A percentile compares a stretch with the other conserved stretches of the same genome.
phyloP scores from a whole-genome alignment of 768 basidiomycete species.

The Amanita molliuscula region DNA sequence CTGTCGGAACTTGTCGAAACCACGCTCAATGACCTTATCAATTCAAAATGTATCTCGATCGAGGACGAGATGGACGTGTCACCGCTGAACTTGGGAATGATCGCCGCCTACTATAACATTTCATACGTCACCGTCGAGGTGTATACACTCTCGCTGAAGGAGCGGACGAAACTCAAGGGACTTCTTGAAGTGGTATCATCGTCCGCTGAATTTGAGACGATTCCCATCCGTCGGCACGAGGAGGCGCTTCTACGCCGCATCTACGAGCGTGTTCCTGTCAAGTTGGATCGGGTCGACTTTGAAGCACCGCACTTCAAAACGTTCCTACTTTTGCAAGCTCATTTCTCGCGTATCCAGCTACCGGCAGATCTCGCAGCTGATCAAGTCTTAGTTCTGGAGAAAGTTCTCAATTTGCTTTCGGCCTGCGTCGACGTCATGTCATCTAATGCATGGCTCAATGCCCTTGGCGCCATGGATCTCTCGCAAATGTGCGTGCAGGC shows the following conservation, averaged over 20 bases:
- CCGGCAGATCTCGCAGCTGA: slow-evolving; percentile 93
- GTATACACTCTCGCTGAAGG: slow-evolving; percentile 89
- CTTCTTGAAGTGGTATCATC: slow-evolving; percentile 95
- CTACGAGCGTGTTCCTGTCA: slow-evolving; percentile 95
- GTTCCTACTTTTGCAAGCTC: slow-evolving; percentile 91
- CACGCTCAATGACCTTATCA: slow-evolving; percentile 83
- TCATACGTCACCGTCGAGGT: slow-evolving; percentile 97
- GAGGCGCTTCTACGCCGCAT: slow-evolving; percentile 75
- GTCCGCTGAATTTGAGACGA: slow-evolving; percentile 89
- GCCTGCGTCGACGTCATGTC: slow-evolving; percentile 99
- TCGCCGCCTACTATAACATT: slow-evolving; percentile 93
- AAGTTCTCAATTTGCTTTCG: slow-evolving; percentile 82
- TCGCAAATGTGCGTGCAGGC: slow-evolving; percentile 99
- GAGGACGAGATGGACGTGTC: slow-evolving; percentile 92
- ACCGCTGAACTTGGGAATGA: slow-evolving; percentile 95
- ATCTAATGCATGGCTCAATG: slow-evolving; percentile 91
- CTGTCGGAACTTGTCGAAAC: slow-evolving; percentile 93
- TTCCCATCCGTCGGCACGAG: slow-evolving; percentile 94
- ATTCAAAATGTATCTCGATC: slow-evolving; percentile 91
- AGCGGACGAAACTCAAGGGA: slow-evolving; percentile 94
- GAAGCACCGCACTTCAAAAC: slow-evolving; percentile 98
- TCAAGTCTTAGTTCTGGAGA: slow-evolving; percentile 79
- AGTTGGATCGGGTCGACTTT: slow-evolving; percentile 73
- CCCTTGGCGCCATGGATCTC: slow-evolving; percentile 93
- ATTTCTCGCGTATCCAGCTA: slow-evolving; percentile 87